Conservation (phyloP, 2,329 filamentous ascomycete species). For the Xylaria arbuscula region DNA sequence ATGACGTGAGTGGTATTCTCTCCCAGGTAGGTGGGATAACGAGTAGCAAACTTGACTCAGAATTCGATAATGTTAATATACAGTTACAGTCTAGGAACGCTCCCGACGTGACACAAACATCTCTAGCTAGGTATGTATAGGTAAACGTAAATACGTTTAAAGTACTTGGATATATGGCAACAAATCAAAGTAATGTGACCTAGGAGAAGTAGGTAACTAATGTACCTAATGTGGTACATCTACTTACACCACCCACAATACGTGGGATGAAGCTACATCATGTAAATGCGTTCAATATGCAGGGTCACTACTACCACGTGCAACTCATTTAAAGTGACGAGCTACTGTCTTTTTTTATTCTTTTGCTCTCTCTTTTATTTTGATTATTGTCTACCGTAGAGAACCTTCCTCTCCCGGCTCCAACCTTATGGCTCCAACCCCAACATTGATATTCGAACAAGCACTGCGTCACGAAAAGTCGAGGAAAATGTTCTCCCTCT, state of each 20-base stretch:
- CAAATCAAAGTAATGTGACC: too few relatives aligned
- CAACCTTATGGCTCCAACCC: not conserved
- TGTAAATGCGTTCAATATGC: not conserved
- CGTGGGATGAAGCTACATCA: not conserved
- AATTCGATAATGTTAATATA: too few relatives aligned
- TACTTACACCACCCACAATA: not conserved
- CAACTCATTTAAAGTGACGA: not conserved
- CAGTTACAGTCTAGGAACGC: too few relatives aligned
- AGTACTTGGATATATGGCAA: too few relatives aligned
- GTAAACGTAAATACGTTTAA: too few relatives aligned
- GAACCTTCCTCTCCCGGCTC: not conserved
- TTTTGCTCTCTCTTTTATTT: not conserved
- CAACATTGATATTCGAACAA: not conserved
- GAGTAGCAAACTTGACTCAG: too few relatives aligned
- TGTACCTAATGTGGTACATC: not conserved
- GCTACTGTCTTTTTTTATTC: too few relatives aligned
- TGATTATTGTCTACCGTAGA: not conserved
- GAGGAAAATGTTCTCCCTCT: not conserved
- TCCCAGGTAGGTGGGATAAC: too few relatives aligned
- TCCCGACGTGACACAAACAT: too few relatives aligned
- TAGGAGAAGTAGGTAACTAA: not conserved
- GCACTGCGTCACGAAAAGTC: not conserved
- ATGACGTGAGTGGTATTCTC: too few relatives aligned
- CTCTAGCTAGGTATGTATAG: too few relatives aligned
- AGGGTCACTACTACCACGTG: slow-evolving; percentile 1